Conservation (phyloP, 345 rosid species). For the Lepidium didymum region DNA sequence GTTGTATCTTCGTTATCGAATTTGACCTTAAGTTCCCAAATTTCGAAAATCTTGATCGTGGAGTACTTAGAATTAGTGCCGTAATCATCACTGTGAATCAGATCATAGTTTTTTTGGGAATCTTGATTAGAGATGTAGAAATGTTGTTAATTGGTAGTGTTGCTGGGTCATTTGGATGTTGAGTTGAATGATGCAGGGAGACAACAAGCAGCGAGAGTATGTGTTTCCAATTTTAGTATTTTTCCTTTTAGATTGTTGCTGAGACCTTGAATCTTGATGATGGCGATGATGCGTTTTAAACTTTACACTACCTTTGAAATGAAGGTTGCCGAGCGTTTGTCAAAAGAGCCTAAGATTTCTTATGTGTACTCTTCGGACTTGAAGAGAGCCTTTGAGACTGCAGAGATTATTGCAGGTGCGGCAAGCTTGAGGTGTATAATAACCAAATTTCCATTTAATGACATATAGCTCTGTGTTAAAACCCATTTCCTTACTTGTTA, state of each 20-base stretch:
- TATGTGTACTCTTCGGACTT: slow-evolving; percentile 71
- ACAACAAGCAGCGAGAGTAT: slow-evolving; percentile 59
- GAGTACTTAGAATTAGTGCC: background rate
- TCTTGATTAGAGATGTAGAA: background rate
- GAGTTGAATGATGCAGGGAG: slow-evolving; percentile 74
- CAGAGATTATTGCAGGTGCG: slow-evolving; percentile 64
- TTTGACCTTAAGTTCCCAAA: background rate
- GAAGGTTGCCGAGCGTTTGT: slow-evolving; percentile 64
- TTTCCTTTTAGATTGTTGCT: background rate
- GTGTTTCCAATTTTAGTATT: background rate
- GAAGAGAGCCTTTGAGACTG: slow-evolving; percentile 78
- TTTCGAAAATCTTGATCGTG: background rate
- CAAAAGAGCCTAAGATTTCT: slow-evolving; percentile 52
- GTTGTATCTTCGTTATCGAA: background rate
- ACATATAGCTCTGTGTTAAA: background rate
- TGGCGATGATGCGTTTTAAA: background rate
- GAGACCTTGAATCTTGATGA: background rate
- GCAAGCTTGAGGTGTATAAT: slow-evolving; percentile 50
- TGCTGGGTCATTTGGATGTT: slow-evolving; percentile 76
- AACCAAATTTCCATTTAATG: background rate
- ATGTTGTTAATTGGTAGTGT: background rate
- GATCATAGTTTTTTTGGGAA: background rate
- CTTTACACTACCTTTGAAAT: background rate
- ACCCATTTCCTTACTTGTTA: background rate
- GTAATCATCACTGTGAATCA: no score